These are phyloP conservation scores for Scalesia atractyloides DNA, from an alignment of 129 eudicot species.

Conservation along the genomic window DNA sequence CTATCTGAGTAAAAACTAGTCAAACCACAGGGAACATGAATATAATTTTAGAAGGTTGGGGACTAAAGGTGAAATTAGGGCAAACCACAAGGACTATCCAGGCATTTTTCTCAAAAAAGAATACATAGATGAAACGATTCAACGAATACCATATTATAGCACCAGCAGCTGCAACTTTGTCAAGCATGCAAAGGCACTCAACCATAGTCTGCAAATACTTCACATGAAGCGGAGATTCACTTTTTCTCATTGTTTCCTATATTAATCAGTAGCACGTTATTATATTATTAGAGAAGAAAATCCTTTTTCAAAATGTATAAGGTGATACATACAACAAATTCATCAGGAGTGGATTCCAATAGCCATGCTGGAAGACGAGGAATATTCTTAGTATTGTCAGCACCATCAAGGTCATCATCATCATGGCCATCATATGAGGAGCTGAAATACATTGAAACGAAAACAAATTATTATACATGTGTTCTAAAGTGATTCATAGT, in stretches of 20 bases:
- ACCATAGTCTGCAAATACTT: conserved; percentile 96
- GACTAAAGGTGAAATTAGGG: too few species aligned
- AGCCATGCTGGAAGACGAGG: conserved; percentile 96
- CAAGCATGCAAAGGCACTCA: conserved; percentile 95
- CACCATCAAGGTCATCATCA: conserved; percentile 71
- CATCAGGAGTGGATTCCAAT: conserved; percentile 88
- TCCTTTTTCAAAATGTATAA: conserved; percentile 1
- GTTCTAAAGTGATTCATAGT: conserved; percentile 13
- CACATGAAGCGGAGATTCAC: conserved; percentile 84
- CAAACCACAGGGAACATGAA: too few species aligned
- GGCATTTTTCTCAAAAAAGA: neutral
- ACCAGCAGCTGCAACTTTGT: conserved; percentile 99
- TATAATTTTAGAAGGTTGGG: too few species aligned
- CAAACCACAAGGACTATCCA: too few species aligned
- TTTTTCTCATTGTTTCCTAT: conserved; percentile 91
- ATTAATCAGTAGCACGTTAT: conserved; percentile 23
- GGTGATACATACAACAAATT: conserved; percentile 76
- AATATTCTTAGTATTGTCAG: conserved; percentile 45
- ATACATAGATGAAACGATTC: conserved; percentile 16
- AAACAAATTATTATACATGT: conserved; percentile 21
- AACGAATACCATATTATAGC: conserved; percentile 90
- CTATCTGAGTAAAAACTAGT: too few species aligned
- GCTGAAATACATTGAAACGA: conserved; percentile 41
- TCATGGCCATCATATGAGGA: conserved; percentile 90
- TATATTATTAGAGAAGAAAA: conserved; percentile 17